These are phyloP conservation scores for Allium sativum DNA, from an alignment of 106 monocot genomes.

Conservation along the genomic window DNA sequence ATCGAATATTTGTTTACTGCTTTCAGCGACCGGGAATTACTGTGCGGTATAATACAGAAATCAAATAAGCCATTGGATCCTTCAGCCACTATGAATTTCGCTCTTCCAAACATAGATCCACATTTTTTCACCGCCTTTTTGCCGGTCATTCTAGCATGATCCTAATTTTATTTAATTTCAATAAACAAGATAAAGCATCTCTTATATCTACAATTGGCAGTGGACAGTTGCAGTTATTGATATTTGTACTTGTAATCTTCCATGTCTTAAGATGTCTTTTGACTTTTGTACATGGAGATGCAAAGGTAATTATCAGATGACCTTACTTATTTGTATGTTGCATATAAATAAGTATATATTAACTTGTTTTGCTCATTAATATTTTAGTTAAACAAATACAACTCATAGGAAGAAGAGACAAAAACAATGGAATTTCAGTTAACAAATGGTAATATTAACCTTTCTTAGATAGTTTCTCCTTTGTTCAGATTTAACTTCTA, in stretches of 20 bases:
- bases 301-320: constrained; percentile 10
- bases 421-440: constrained; percentile 19
- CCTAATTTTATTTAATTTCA: background rate
- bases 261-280: constrained; percentile 4
- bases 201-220: constrained; percentile 12
- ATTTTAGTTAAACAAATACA: constrained; percentile 32
- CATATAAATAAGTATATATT: no score
- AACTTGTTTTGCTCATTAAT: background rate
- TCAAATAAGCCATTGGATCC: no score
- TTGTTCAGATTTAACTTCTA: background rate
- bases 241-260: constrained; percentile 8
- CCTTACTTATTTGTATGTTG: no score
- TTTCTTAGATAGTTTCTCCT: no score
- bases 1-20: no score
- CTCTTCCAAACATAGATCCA: no score
- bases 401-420: constrained; percentile 40
- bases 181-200: constrained; percentile 6
- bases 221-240: constrained; percentile 11
- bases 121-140: no score
- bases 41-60: no score
- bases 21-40: no score
- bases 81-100: no score
- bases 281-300: constrained; percentile 11
- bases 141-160: no score
- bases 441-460: constrained; percentile 36